A percentile compares a stretch with the other conserved stretches of the same genome.
Conservation (phyloP, 345 rosid species). For the Sapria himalayana region DNA sequence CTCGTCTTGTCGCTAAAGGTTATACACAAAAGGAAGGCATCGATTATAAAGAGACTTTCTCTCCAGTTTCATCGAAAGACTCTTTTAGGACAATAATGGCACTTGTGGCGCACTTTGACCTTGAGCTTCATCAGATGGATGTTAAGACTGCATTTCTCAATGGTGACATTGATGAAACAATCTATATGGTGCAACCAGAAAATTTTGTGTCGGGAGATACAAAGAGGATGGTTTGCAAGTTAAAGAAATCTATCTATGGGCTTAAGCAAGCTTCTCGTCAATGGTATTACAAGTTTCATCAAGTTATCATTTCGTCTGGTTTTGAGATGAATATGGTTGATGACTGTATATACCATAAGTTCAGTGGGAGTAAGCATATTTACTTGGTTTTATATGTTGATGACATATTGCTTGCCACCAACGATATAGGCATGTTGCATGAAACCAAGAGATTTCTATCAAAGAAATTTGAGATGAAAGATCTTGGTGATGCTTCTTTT, state of each 20-base stretch:
- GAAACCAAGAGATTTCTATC: no score
- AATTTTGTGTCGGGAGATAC: no score
- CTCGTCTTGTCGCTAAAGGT: no score
- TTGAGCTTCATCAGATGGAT: conserved; percentile 2
- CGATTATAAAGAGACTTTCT: conserved; percentile 7
- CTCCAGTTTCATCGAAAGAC: conserved; percentile 5
- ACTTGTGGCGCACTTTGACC: conserved; percentile 1
- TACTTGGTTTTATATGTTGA: no score
- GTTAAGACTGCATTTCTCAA: conserved; percentile 1
- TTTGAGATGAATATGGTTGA: conserved; percentile 4
- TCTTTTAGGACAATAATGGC: background rate
- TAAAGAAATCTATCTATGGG: conserved; percentile 4
- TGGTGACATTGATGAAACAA: background rate
- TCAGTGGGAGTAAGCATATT: conserved; percentile 1
- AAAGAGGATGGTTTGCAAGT: conserved; percentile 3
- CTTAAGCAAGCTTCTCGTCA: background rate
- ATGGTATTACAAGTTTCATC: conserved; percentile 4
- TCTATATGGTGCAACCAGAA: no score
- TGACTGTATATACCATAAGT: conserved; percentile 5
- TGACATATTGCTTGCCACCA: no score
- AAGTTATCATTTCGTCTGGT: conserved; percentile 3
- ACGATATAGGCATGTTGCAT: no score
- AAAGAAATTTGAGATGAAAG: no score
- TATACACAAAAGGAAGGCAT: conserved; percentile 7
- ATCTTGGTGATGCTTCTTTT: no score